Conservation (phyloP, 148 eudicot species). For the Cornus kousa region DNA sequence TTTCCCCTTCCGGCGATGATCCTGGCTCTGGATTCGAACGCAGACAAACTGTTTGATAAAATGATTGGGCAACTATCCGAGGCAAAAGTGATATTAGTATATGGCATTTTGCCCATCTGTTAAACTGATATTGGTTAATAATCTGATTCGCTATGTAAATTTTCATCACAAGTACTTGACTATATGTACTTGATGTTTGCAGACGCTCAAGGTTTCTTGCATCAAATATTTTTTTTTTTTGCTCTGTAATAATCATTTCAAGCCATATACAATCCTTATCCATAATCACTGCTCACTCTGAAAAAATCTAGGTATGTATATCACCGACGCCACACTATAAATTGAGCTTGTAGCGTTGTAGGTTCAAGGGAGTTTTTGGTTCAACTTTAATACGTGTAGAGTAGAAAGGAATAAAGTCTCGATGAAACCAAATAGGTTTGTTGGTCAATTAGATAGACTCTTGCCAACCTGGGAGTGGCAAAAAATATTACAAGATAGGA, state of each 20-base stretch:
- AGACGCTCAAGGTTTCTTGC: too few species aligned
- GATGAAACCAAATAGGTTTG: too few species aligned
- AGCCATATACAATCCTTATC: too few species aligned
- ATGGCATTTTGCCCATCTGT: neutral
- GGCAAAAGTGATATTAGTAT: neutral
- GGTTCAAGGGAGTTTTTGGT: neutral
- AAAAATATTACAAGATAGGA: neutral
- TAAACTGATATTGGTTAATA: neutral
- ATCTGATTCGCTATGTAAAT: neutral
- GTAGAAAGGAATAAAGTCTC: too few species aligned
- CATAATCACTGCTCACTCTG: too few species aligned
- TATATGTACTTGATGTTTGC: too few species aligned
- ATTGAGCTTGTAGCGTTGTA: too few species aligned
- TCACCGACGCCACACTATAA: too few species aligned
- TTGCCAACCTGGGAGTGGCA: neutral
- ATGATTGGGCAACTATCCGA: neutral
- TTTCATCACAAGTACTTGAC: neutral
- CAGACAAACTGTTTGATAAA: constrained; percentile 52
- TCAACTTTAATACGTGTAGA: too few species aligned
- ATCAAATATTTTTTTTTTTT: too few species aligned
- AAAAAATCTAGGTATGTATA: too few species aligned
- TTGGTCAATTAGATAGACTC: neutral
- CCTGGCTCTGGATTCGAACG: constrained; percentile 66
- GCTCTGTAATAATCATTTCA: too few species aligned
- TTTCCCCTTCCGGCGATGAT: constrained; percentile 53